phyloP scores from a whole-genome alignment of 2,329 filamentous ascomycete species.

The Macroventuria anomochaeta region DNA sequence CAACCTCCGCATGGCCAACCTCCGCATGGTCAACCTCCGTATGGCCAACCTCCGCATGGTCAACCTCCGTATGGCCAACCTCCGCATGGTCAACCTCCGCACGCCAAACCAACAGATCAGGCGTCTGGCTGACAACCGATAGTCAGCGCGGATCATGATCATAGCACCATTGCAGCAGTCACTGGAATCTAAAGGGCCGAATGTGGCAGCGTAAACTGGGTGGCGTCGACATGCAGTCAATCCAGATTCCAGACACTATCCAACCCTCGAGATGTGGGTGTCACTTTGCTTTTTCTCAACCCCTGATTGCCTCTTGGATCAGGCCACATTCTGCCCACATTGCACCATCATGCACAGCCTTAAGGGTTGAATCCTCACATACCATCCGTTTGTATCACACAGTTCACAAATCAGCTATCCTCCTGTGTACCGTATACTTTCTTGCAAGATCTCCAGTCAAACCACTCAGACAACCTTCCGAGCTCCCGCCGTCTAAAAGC shows the following conservation, averaged over 20 bases:
- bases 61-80: too few relatives aligned
- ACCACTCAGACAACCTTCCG: too few relatives aligned
- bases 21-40: too few relatives aligned
- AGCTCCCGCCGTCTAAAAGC: too few relatives aligned
- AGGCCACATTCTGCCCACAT: slow-evolving; percentile 7
- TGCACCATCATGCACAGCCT: neutral
- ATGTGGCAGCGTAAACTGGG: neutral
- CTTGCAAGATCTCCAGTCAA: too few relatives aligned
- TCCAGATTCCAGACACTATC: neutral
- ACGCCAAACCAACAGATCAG: neutral
- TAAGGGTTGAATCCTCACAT: neutral
- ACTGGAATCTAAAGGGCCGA: neutral
- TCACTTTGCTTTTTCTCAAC: slow-evolving; percentile 11
- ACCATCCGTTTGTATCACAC: neutral
- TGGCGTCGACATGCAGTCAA: slow-evolving; percentile 1
- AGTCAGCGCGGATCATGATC: neutral
- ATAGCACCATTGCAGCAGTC: neutral
- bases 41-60: too few relatives aligned
- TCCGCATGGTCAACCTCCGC: neutral
- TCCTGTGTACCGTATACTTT: neutral
- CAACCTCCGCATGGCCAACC: too few relatives aligned
- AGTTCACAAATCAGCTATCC: neutral
- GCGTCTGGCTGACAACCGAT: neutral
- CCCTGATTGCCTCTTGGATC: slow-evolving; percentile 4
- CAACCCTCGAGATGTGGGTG: neutral